Percentiles rank a stretch among this genome's conserved stretches.
Evolutionary conservation across 2,329 filamentous ascomycete species (phyloP).

Genomic region (Monosporascus cannonballus): DNA sequence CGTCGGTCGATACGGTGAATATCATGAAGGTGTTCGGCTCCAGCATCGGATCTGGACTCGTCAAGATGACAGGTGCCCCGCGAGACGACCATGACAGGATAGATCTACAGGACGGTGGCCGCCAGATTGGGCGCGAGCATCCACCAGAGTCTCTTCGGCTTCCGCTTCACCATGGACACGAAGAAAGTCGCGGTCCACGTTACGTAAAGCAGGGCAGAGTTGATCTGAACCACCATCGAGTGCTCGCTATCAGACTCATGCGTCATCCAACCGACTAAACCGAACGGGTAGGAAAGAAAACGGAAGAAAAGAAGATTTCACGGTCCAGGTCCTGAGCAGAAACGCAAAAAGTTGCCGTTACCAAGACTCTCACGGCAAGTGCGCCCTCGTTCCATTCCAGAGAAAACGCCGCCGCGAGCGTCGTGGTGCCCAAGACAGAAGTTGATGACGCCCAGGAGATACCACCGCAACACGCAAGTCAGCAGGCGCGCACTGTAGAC

Average conservation of each 20-base stretch:
- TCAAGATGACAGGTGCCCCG: neutral
- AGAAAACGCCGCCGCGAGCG: neutral
- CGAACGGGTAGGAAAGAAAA: too few relatives aligned
- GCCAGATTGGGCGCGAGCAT: slow-evolving; percentile 14
- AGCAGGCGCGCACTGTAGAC: too few relatives aligned
- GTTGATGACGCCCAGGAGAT: neutral
- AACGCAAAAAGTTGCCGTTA: neutral
- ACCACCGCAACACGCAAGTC: neutral
- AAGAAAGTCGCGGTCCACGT: neutral
- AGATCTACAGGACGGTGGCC: neutral
- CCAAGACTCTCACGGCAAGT: neutral
- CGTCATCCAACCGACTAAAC: too few relatives aligned
- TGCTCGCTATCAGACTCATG: neutral
- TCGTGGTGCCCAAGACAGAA: neutral
- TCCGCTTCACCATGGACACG: neutral
- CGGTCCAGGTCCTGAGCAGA: neutral
- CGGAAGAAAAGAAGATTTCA: too few relatives aligned
- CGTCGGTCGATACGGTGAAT: neutral
- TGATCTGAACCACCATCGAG: neutral
- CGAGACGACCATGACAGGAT: neutral
- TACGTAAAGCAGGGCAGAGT: neutral
- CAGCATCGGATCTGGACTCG: neutral
- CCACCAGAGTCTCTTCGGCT: neutral
- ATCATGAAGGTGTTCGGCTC: neutral
- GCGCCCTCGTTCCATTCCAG: neutral